Base-by-base conservation (phyloP, 805 yeast genomes). In the Lachancea thermotolerans region DNA sequence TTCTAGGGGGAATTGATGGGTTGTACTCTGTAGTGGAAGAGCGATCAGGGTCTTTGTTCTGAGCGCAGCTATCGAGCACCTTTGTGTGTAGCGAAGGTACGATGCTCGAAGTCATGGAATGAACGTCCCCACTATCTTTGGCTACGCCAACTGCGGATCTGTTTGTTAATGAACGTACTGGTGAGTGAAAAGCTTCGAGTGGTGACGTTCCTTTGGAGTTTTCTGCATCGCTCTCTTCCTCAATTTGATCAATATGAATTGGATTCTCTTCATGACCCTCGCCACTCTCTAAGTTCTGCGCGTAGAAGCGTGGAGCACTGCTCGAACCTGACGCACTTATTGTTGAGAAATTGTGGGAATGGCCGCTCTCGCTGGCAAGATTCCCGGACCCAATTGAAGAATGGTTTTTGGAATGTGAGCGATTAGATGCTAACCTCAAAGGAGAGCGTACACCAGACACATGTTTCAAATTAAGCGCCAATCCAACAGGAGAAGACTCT, bases 1-100 rank as follows among this genome's bases (percentile, higher is more conserved):
- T 63, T 45, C 67, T 57, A 35, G 62, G 62, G 8, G 68, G 68
- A 3, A 59, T 55, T 2, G 64, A 51, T 7, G 68, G 68, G 37
- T 57, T 57, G 14, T 51, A 54, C 17, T 44, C 50, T 10, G 50
- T 46, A 9, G 49, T 49, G 36, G 53, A 57, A 8, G 60, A 52
- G 21, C 62, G 51, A 7, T 42, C 45, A 4, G 65, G 63, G n/a
- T 15, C 37, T 15, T 34, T 44, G 14, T 31, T 43, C 16, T 16
- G 29, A 3, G 40, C 16, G 4, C 32, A 17, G 10, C 39, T 29
- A 15, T 35, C 38, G 12, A 38, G 42, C 1, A 43, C 46, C 25
- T 48, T 46, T 6, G 64, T 61, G 2, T 50, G 44, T 17, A 62
- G 46, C 15, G 57, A 55, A 17, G 63, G 60, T 10, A 60, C 39